Evolutionary conservation across 2,329 filamentous ascomycete genomes (phyloP).

Genomic region (Metarhizium robertsii): DNA sequence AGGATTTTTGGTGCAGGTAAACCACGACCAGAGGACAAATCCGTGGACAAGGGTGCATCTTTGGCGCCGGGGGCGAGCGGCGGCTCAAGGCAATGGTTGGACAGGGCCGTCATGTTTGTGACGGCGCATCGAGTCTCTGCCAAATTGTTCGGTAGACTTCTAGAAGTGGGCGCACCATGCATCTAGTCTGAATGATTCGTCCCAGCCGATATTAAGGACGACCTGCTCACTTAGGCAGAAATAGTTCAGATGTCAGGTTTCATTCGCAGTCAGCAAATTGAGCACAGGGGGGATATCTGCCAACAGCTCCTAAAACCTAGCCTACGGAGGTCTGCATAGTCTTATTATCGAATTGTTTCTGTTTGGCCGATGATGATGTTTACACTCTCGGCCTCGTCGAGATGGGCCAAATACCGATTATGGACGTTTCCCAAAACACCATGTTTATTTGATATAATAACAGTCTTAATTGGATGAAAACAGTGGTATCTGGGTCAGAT

Average conservation of each 20-base stretch:
- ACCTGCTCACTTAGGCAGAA: too few relatives aligned
- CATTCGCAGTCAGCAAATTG: too few relatives aligned
- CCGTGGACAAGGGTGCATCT: neutral
- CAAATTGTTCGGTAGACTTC: neutral
- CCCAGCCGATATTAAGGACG: too few relatives aligned
- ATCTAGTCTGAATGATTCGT: neutral
- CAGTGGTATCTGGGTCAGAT: neutral
- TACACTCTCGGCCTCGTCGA: too few relatives aligned
- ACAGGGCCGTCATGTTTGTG: neutral
- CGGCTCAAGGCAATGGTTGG: neutral
- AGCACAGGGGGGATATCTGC: too few relatives aligned
- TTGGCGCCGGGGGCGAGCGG: neutral
- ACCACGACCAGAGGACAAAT: neutral
- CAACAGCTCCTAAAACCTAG: too few relatives aligned
- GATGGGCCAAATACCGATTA: too few relatives aligned
- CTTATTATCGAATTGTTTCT: too few relatives aligned
- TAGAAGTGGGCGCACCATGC: neutral
- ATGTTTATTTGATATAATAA: neutral
- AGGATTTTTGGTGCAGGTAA: conserved; percentile 40
- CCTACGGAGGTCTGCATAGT: too few relatives aligned
- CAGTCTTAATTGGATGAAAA: neutral
- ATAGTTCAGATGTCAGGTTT: too few relatives aligned
- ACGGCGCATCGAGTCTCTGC: neutral
- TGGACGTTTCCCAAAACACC: too few relatives aligned
- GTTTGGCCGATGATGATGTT: too few relatives aligned